Conservation (phyloP, 805 yeast genomes). For the Monosporozyma servazzii region DNA sequence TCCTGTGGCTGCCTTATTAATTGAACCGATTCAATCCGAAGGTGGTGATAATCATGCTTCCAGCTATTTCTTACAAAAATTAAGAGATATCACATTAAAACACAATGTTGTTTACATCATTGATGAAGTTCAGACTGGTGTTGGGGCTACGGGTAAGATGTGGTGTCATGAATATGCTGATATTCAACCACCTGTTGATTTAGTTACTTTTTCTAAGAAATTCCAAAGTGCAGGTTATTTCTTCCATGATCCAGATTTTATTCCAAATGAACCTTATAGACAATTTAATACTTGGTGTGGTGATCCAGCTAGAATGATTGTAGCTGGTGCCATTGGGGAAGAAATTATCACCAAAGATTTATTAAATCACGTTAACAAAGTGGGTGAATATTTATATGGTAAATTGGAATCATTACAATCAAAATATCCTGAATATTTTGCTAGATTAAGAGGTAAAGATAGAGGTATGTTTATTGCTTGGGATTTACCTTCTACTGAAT, state of each 20-base stretch:
- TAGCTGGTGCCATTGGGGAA: constrained; percentile 51
- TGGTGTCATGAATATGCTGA: constrained; percentile 70
- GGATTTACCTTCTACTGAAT: constrained; percentile 38
- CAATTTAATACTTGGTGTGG: constrained; percentile 78
- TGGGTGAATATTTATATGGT: constrained; percentile 45
- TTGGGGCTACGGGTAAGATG: constrained; percentile 62
- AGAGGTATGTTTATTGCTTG: constrained; percentile 62
- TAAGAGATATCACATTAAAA: constrained; percentile 51
- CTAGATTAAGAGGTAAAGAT: constrained; percentile 51
- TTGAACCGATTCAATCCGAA: constrained; percentile 80
- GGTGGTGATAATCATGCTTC: constrained; percentile 73
- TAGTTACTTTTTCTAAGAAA: constrained; percentile 64
- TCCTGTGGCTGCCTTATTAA: constrained; percentile 81
- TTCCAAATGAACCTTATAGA: constrained; percentile 54
- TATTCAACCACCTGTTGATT: constrained; percentile 52
- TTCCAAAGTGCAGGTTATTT: constrained; percentile 68
- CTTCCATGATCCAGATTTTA: constrained; percentile 49
- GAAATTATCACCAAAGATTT: constrained; percentile 44
- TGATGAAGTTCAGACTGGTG: constrained; percentile 70
- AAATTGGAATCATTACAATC: constrained; percentile 32
- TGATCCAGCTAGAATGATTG: constrained; percentile 58
- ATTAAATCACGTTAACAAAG: constrained; percentile 39
- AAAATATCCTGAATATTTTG: constrained; percentile 35
- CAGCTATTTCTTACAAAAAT: constrained; percentile 49
- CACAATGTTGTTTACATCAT: constrained; percentile 52